Conservation (phyloP, 768 basidiomycete genomes). For the Phanerochaete carnosa region DNA sequence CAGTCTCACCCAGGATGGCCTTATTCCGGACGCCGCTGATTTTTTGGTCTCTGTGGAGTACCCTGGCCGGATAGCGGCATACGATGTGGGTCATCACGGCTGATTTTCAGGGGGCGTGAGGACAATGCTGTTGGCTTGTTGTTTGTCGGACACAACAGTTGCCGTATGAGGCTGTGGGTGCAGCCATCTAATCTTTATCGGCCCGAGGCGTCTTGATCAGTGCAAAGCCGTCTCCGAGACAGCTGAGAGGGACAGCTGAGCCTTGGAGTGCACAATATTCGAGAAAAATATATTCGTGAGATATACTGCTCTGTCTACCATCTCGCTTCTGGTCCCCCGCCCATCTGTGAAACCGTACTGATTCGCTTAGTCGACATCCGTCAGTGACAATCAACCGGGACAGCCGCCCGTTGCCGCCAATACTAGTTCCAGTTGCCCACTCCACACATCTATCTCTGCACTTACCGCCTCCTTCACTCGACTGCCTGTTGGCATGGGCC, state of each 20-base stretch:
- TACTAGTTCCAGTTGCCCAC: neutral
- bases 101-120: no score
- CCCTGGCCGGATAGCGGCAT: no score
- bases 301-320: neutral
- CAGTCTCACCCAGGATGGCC: no score
- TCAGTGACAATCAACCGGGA: neutral
- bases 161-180: neutral
- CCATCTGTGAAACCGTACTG: neutral
- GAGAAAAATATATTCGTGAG: neutral
- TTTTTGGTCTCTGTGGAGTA: no score
- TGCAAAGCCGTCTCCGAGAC: neutral
- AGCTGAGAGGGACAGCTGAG: neutral
- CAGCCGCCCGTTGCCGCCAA: neutral
- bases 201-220: neutral
- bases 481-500: slow-evolving; percentile 7
- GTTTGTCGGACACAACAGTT: neutral
- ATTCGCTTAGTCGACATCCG: neutral
- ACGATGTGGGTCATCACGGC: no score
- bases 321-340: neutral
- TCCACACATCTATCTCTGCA: neutral
- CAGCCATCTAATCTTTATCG: no score
- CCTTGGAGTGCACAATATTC: neutral
- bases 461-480: neutral
- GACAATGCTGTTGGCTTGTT: no score
- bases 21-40: no score